Percentiles rank a stretch among this genome's conserved stretches.
These are phyloP conservation scores for Kodamaea jinghongensis DNA, from an alignment of 805 yeast species.

Conservation along the genomic window DNA sequence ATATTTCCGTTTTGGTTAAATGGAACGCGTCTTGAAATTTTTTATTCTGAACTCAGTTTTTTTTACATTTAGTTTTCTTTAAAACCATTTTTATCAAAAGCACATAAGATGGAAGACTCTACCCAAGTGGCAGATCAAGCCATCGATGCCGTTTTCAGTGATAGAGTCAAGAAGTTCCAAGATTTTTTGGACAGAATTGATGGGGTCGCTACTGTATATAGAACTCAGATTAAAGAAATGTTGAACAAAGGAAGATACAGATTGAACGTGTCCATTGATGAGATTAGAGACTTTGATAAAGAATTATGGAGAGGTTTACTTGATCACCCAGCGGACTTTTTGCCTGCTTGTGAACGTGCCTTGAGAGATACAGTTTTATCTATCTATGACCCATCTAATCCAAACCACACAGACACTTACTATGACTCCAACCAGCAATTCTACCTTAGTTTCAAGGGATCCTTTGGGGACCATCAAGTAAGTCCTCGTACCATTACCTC, in stretches of 20 bases:
- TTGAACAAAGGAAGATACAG: conserved; percentile 64
- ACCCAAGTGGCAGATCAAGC: conserved; percentile 26
- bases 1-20: conserved; percentile 4
- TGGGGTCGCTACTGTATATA: conserved; percentile 59
- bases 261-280: conserved; percentile 77
- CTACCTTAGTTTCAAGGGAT: conserved; percentile 80
- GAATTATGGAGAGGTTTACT: conserved; percentile 76
- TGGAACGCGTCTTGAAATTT: conserved; percentile 6
- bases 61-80: conserved; percentile 4
- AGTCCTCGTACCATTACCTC: conserved; percentile 88
- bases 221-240: conserved; percentile 69
- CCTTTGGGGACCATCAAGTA: conserved; percentile 84
- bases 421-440: conserved; percentile 61
- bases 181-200: conserved; percentile 68
- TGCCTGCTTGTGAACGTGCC: conserved; percentile 89
- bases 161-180: conserved; percentile 82
- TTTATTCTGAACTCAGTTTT: conserved; percentile 5
- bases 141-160: conserved; percentile 57
- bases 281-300: conserved; percentile 77
- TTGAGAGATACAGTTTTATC: conserved; percentile 75
- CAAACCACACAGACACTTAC: conserved; percentile 38
- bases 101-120: conserved; percentile 21
- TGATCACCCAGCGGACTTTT: conserved; percentile 72
- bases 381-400: conserved; percentile 61
- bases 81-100: background rate